Evolutionary conservation across 129 eudicot genomes (phyloP), one percentile per base, ranked within the genome.

Genomic region (Pittosporum tobira): DNA sequence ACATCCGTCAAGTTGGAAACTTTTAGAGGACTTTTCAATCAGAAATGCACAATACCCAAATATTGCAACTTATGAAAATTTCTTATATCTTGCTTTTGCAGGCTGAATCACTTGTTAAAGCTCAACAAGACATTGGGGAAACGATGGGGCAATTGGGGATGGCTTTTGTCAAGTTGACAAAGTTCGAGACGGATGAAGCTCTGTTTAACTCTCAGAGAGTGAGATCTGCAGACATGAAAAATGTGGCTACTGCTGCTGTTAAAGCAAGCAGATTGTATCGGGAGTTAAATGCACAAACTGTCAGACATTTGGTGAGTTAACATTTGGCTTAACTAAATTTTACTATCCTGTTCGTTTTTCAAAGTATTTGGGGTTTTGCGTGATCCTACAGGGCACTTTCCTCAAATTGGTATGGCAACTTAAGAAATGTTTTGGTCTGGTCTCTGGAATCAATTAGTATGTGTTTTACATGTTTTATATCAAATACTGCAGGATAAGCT

Each of bases 31-130:
- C 11, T 34, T 29, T n/a, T 31, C 40, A 28, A 5, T 26, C 13
- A 12, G 18, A 54, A 30, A 6, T 56, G 16, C 10, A n/a, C 2
- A 15, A 29, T 27, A 28, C 15, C 38, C 40, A 7, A 56, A 31
- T 48, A 0, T 48, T 20, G 6, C 48, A 14, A 46, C 48, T 25
- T 62, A n/a, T 21, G 16, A 50, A 64, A 6, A 12, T 50, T 24
- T 40, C n/a, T 31, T 69, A 16, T 66, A 59, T 29, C 29, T n/a
- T 65, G 48, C 11, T 51, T 51, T 48, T 75, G 69, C 79, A 88
- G 96, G 99, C 99, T 36, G 99, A 91, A 70, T 67, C 84, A 15
- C 84, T 91, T 54, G 96, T 93, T 50, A 93, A 93, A 77, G 88
- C 88, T 64, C 99, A 93, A 74, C 96, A 93, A 73, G 99, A 93